A percentile compares a stretch with the other conserved stretches of the same genome.
phyloP scores from a whole-genome alignment of 2,329 filamentous ascomycete species.

The Talaromyces sp. region DNA sequence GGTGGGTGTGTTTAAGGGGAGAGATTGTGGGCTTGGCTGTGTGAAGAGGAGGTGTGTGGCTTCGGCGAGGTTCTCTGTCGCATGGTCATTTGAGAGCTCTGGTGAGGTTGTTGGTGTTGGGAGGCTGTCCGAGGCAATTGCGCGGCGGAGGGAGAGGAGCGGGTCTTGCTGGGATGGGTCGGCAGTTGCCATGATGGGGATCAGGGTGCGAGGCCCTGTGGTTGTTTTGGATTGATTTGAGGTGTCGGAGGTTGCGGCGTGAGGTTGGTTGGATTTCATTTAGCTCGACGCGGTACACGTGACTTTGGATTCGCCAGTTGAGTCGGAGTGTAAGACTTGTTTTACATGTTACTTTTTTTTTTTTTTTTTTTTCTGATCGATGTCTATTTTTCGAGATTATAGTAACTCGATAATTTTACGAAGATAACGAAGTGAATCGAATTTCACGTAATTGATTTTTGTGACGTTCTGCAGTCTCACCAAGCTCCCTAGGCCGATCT shows the following conservation, averaged over 20 bases:
- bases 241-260: conserved; percentile 11
- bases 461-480: background rate
- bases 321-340: too few species aligned
- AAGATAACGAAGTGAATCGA: too few species aligned
- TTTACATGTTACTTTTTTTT: too few species aligned
- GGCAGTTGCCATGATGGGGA: conserved; percentile 57
- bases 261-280: conserved; percentile 12
- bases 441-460: too few species aligned
- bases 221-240: conserved; percentile 13
- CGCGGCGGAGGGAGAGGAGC: conserved; percentile 79
- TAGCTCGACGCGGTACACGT: conserved; percentile 21
- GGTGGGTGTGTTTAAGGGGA: conserved; percentile 73
- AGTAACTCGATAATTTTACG: too few species aligned
- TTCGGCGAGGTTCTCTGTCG: conserved; percentile 65
- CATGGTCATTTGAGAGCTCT: conserved; percentile 64
- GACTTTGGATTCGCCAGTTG: conserved; percentile 8
- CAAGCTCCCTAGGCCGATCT: background rate
- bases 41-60: conserved; percentile 81
- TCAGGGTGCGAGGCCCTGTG: conserved; percentile 21
- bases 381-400: too few species aligned
- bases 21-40: conserved; percentile 60
- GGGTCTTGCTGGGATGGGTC: conserved; percentile 66
- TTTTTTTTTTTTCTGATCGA: too few species aligned
- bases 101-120: conserved; percentile 74
- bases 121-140: conserved; percentile 70